A percentile compares a stretch with the other conserved stretches of the same genome.
Evolutionary conservation across 2,329 filamentous ascomycete species (phyloP).

Genomic region (Stagonosporopsis tanaceti): DNA sequence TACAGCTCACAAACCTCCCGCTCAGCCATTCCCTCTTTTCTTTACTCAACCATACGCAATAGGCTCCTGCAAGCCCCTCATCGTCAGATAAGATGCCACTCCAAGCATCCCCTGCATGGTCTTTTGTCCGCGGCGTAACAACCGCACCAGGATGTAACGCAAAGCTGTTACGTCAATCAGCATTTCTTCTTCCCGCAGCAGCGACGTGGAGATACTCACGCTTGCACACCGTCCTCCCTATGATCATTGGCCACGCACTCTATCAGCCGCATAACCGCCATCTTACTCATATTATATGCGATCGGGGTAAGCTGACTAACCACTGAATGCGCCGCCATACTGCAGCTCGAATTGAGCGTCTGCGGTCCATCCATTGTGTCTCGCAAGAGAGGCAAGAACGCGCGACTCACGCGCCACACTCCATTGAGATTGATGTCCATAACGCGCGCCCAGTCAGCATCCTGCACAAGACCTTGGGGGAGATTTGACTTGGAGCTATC

Average conservation of each 20-base stretch:
- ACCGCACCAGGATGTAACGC: conserved; percentile 37
- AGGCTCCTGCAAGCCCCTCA: conserved; percentile 36
- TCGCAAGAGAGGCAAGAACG: too few relatives aligned
- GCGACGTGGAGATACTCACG: too few relatives aligned
- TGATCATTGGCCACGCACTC: too few relatives aligned
- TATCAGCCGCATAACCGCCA: too few relatives aligned
- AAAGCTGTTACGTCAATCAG: background rate
- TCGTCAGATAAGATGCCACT: conserved; percentile 26
- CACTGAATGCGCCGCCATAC: conserved; percentile 23
- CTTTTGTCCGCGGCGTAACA: conserved; percentile 22
- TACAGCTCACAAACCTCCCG: conserved; percentile 33
- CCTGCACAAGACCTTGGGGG: too few relatives aligned
- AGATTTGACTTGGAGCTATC: too few relatives aligned
- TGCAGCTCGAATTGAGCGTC: conserved; percentile 25
- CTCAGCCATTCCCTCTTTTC: conserved; percentile 32
- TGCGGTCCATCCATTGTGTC: conserved; percentile 11
- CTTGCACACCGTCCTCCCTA: too few relatives aligned
- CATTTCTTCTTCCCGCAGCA: background rate
- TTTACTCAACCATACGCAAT: conserved; percentile 37
- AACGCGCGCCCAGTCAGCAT: too few relatives aligned
- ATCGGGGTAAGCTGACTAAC: too few relatives aligned
- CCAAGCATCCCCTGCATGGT: conserved; percentile 16
- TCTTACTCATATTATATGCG: too few relatives aligned
- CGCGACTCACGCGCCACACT: too few relatives aligned
- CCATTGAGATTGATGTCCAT: too few relatives aligned